These are phyloP conservation scores for Citrullus colocynthis DNA, from an alignment of 306 rosid species.

Conservation along the genomic window DNA sequence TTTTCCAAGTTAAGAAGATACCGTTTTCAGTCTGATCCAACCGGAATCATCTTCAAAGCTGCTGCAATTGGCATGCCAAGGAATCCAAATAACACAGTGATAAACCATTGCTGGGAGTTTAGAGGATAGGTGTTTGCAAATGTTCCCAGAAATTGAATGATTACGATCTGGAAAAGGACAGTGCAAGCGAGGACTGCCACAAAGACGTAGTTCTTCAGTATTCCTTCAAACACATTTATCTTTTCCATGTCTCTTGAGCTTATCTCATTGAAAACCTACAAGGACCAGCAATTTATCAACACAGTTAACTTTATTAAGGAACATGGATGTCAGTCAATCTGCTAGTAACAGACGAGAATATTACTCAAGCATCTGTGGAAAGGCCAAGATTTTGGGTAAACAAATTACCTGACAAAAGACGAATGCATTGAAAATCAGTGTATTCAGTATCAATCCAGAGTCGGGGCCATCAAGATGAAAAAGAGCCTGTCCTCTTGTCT, in stretches of 20 bases:
- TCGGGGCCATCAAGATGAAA: slow-evolving; percentile 63
- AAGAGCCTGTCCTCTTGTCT: slow-evolving; percentile 64
- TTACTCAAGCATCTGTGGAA: background rate
- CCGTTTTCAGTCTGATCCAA: slow-evolving; percentile 29
- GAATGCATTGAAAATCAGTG: slow-evolving; percentile 87
- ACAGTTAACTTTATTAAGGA: background rate
- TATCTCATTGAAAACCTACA: slow-evolving; percentile 87
- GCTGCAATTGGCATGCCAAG: slow-evolving; percentile 94
- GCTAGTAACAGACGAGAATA: background rate
- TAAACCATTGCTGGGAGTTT: slow-evolving; percentile 55
- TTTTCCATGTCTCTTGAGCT: slow-evolving; percentile 98
- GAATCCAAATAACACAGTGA: slow-evolving; percentile 51
- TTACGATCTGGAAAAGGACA: slow-evolving; percentile 66
- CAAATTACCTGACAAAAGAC: slow-evolving; percentile 88
- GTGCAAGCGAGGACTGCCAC: slow-evolving; percentile 65
- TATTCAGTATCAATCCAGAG: slow-evolving; percentile 62
- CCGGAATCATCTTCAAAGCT: slow-evolving; percentile 67
- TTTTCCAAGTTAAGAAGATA: background rate
- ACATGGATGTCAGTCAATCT: background rate
- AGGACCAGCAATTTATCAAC: background rate
- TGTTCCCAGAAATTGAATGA: slow-evolving; percentile 64
- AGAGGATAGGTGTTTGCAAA: slow-evolving; percentile 82
- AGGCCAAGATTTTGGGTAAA: slow-evolving; percentile 8
- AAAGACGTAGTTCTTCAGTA: slow-evolving; percentile 69
- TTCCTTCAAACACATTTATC: slow-evolving; percentile 74